phyloP scores from a whole-genome alignment of 2,329 filamentous ascomycete species.

The Colletotrichum endophyticum region DNA sequence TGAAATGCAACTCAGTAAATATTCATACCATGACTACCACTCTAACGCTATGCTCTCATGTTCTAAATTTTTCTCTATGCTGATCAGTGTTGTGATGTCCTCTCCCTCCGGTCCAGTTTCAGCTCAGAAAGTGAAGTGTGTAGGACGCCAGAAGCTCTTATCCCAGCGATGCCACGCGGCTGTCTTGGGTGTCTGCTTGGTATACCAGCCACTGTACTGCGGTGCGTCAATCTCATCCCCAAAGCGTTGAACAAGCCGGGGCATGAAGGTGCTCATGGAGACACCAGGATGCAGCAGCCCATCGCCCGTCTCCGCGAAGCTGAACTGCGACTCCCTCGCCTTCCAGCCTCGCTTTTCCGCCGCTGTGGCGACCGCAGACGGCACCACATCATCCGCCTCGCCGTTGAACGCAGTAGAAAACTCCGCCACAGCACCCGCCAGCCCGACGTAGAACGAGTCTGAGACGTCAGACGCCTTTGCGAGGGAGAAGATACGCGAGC shows the following conservation, averaged over 20 bases:
- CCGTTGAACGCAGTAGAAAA: slow-evolving; percentile 24
- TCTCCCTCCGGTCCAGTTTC: not conserved
- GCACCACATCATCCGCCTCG: not conserved
- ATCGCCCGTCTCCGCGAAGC: slow-evolving; percentile 32
- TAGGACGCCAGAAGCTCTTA: slow-evolving; percentile 16
- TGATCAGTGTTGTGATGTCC: not conserved
- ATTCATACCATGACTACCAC: not conserved
- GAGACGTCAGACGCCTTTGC: slow-evolving; percentile 51
- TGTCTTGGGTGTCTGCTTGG: not conserved
- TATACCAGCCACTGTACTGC: slow-evolving; percentile 6
- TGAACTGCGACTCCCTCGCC: slow-evolving; percentile 8
- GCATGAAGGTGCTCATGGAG: slow-evolving; percentile 19
- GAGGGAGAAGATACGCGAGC: slow-evolving; percentile 48
- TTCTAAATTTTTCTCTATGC: not conserved
- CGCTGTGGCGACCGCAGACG: not conserved
- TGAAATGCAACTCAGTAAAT: not conserved
- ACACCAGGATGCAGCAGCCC: slow-evolving; percentile 20
- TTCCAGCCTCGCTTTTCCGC: slow-evolving; percentile 13
- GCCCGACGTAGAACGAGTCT: slow-evolving; percentile 53
- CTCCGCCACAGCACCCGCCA: slow-evolving; percentile 53
- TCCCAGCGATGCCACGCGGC: slow-evolving; percentile 17
- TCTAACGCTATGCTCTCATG: not conserved
- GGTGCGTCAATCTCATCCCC: slow-evolving; percentile 2
- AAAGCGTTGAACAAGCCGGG: slow-evolving; percentile 17
- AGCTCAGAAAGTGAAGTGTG: slow-evolving; percentile 8